Evolutionary conservation across 768 basidiomycete species (phyloP), one percentile per base, ranked within the genome.

Genomic region (Macrolepiota dolichaula): DNA sequence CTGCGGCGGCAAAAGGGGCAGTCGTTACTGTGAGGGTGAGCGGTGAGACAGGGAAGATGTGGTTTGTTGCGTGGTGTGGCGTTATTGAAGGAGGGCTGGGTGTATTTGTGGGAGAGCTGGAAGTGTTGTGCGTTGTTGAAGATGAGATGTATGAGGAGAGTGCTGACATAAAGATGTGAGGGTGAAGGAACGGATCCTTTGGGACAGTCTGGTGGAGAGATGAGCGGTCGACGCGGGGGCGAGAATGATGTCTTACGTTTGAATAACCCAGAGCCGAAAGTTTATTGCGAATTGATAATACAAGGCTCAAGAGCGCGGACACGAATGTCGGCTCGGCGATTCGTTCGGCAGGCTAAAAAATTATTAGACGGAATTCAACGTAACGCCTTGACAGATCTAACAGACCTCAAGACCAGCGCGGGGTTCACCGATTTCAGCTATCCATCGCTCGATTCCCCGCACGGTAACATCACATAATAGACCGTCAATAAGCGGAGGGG

Each of bases 181-280:
- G 89, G 59, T 91, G 82, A 49, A 90, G 74, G 68, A 94, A 92
- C 0, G 92, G 92, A 70, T 94, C 92, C 70, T 86, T 87, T 1
- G 91, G 88, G 38, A 87, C 74, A 50, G 71, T 61, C 68, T 73
- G 57, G 38, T 54, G 24, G 47, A 42, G 52, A 37, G 58, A 61
- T 55, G 36, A 56, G 36, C 51, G 55, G 62, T 15, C 54, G 55
- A 6, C 3, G 10, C 13, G 3, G 13, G 13, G 15, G 4, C 4
- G 10, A 38, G 11, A 17, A 36, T 51, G 42, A 56, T 25, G 55
- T 51, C 47, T 46, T 52, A 78, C 79, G 55, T 78, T 73, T 6
- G 69, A 69, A 67, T 77, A 76, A 13, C 83, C 83, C 24, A 89
- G 74, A 25, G 81, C 79, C 22, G 83, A 79, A 15, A 94, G 79